Conservation (phyloP, 116 monocot species). For the Papilionanthe hybrid region DNA sequence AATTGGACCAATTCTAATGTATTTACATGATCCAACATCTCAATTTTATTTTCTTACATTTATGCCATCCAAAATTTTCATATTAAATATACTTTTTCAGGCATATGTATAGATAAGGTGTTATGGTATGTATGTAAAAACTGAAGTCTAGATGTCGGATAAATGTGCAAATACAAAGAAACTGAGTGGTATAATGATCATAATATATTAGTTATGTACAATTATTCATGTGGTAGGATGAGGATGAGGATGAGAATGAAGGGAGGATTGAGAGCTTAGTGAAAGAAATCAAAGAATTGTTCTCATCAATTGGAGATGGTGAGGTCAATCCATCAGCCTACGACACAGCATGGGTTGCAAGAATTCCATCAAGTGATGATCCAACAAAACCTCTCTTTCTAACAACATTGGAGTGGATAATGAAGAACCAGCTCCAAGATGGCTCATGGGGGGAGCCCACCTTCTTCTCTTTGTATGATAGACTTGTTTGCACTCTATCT, state of each 20-base stretch:
- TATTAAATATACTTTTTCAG: no score
- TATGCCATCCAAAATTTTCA: no score
- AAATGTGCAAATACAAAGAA: no score
- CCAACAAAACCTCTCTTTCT: slow-evolving; percentile 17
- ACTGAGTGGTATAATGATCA: no score
- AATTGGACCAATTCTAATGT: no score
- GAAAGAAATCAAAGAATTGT: no score
- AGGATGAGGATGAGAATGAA: neutral
- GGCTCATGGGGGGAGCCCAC: slow-evolving; percentile 23
- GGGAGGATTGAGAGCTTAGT: neutral
- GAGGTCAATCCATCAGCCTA: slow-evolving; percentile 25
- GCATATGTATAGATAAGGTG: no score
- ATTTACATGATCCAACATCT: no score
- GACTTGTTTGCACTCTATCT: slow-evolving; percentile 18
- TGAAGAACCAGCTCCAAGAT: slow-evolving; percentile 1
- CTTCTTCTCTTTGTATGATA: slow-evolving; percentile 19
- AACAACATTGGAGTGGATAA: slow-evolving; percentile 17
- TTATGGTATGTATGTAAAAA: no score
- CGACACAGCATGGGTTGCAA: slow-evolving; percentile 41
- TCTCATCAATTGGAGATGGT: slow-evolving; percentile 8
- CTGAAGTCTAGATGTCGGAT: no score
- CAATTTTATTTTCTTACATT: no score
- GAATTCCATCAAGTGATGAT: slow-evolving; percentile 11
- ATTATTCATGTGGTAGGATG: neutral
- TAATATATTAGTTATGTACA: no score